A percentile compares a stretch with the other conserved stretches of the same genome.
Evolutionary conservation across 257 asterid species (phyloP).

Genomic region (Jasminum sambac): DNA sequence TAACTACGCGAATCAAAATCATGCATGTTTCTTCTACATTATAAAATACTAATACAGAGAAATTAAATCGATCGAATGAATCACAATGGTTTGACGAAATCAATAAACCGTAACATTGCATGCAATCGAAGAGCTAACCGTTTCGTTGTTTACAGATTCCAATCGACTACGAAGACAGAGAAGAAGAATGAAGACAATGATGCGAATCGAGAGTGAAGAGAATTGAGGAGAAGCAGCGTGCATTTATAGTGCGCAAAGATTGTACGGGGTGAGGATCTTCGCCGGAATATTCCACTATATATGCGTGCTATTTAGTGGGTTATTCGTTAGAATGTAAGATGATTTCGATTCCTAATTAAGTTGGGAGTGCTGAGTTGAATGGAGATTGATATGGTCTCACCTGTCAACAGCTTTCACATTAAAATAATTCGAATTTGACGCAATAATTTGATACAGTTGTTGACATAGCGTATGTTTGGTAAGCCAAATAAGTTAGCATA

Average conservation of each 20-base stretch:
- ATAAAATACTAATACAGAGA: background rate
- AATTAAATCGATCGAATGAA: background rate
- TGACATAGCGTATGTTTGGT: too few species aligned
- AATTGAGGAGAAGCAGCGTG: background rate
- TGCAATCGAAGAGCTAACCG: background rate
- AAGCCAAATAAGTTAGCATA: too few species aligned
- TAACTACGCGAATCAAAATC: background rate
- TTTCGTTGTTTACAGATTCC: too few species aligned
- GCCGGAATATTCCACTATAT: constrained; percentile 30
- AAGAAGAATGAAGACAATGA: background rate
- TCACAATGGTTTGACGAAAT: too few species aligned
- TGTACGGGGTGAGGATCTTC: constrained; percentile 20
- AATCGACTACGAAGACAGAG: background rate
- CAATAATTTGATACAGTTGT: too few species aligned
- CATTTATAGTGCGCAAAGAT: background rate
- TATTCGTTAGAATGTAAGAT: too few species aligned
- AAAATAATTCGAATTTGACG: too few species aligned
- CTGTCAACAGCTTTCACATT: too few species aligned
- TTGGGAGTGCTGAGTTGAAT: too few species aligned
- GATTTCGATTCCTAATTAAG: too few species aligned
- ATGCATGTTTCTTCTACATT: background rate
- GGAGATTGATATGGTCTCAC: background rate
- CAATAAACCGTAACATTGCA: too few species aligned
- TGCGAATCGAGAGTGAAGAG: background rate
- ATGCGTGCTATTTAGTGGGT: too few species aligned